phyloP scores from a whole-genome alignment of 148 eudicot species.

The Persicaria maculosa region DNA sequence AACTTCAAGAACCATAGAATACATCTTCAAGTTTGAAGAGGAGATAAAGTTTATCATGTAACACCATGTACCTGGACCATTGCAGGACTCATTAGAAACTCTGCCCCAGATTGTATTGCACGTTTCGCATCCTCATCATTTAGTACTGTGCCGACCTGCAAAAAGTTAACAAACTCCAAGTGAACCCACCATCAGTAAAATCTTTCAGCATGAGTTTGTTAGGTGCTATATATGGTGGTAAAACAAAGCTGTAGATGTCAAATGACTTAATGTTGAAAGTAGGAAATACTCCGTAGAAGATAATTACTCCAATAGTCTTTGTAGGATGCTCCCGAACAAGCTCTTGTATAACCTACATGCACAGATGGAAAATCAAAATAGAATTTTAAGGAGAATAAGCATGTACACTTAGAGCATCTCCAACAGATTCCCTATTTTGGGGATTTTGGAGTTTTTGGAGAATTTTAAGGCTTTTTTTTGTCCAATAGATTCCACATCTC shows the following conservation, averaged over 20 bases:
- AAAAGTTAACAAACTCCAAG: not conserved
- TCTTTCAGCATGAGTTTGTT: not conserved
- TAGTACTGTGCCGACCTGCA: constrained; percentile 71
- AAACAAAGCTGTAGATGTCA: not conserved
- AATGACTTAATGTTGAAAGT: not conserved
- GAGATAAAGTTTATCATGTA: not conserved
- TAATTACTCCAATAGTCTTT: constrained; percentile 49
- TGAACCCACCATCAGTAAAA: not conserved
- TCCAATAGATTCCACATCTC: too few species aligned
- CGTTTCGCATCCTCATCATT: constrained; percentile 50
- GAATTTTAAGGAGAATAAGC: not conserved
- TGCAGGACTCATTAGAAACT: constrained; percentile 92
- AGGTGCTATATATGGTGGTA: not conserved
- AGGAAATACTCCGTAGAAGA: not conserved
- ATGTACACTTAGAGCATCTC: not conserved
- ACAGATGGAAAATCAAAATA: not conserved
- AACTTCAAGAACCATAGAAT: not conserved
- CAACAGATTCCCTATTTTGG: not conserved
- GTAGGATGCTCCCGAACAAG: constrained; percentile 46
- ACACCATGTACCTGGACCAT: constrained; percentile 38
- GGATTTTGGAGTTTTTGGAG: too few species aligned
- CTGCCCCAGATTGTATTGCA: constrained; percentile 64
- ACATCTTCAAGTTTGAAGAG: not conserved
- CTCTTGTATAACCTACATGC: constrained; percentile 46
- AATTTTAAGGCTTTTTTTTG: too few species aligned